A percentile compares a stretch with the other conserved stretches of the same genome.
phyloP scores from a whole-genome alignment of 331 rosid genomes.

The Quercus tomentella region DNA sequence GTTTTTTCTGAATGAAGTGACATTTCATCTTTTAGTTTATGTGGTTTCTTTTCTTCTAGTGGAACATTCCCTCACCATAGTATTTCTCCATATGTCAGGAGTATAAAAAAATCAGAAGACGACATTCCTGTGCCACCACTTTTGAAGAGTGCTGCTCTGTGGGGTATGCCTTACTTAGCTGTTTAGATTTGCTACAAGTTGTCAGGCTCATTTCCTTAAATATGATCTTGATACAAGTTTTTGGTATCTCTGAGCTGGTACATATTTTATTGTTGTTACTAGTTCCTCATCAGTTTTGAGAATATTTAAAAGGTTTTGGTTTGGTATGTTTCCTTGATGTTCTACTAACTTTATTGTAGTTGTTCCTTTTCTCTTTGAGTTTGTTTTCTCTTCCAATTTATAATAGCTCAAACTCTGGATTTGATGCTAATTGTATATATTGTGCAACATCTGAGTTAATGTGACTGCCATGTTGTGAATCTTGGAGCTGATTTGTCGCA shows the following conservation, averaged over 20 bases:
- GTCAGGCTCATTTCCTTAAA: neutral
- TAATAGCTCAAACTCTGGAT: neutral
- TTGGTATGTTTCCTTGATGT: neutral
- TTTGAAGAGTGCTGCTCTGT: slow-evolving; percentile 74
- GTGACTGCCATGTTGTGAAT: neutral
- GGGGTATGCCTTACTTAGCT: slow-evolving; percentile 61
- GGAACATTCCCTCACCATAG: neutral
- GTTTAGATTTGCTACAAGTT: slow-evolving; percentile 6
- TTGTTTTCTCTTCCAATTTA: neutral
- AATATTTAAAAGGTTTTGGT: neutral
- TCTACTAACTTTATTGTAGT: neutral
- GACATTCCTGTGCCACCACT: slow-evolving; percentile 90
- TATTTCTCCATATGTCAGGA: slow-evolving; percentile 38
- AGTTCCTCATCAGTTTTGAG: neutral
- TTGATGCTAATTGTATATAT: neutral
- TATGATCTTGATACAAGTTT: neutral
- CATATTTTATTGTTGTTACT: neutral
- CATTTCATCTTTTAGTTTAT: neutral
- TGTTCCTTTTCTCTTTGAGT: neutral
- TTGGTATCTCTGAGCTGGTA: neutral
- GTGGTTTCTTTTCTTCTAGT: neutral
- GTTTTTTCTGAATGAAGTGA: neutral
- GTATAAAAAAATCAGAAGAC: slow-evolving; percentile 70
- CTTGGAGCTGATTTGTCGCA: neutral
- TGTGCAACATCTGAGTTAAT: neutral